These are phyloP conservation scores for Xanthoconium purpureum DNA, from an alignment of 768 basidiomycete genomes.

Conservation along the genomic window DNA sequence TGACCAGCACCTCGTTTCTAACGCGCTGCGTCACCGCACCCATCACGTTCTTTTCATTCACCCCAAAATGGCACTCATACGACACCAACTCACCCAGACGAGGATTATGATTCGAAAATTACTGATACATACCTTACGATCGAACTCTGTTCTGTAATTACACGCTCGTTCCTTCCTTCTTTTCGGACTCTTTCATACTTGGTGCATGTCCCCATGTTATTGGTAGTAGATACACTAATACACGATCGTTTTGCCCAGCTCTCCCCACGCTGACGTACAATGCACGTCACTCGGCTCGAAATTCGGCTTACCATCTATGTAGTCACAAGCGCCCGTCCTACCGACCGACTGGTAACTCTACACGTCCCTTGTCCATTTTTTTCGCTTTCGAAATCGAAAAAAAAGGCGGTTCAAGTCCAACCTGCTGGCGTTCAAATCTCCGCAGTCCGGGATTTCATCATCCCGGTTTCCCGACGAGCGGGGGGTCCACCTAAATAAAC, in stretches of 20 bases:
- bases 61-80: slow-evolving; percentile 26
- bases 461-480: not conserved
- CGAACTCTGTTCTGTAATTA: slow-evolving; percentile 25
- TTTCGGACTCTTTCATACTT: slow-evolving; percentile 1
- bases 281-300: not conserved
- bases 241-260: not conserved
- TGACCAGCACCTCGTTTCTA: slow-evolving; percentile 15
- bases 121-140: slow-evolving; percentile 11
- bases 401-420: not conserved
- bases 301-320: not conserved
- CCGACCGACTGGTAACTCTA: not conserved
- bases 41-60: slow-evolving; percentile 23
- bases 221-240: slow-evolving; percentile 20
- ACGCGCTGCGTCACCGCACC: slow-evolving; percentile 3
- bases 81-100: slow-evolving; percentile 23
- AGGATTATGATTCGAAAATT: slow-evolving; percentile 28
- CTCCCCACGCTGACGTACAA: not conserved
- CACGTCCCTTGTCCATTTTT: not conserved
- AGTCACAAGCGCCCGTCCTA: not conserved
- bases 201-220: slow-evolving; percentile 9
- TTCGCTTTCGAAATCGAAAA: too few relatives aligned
- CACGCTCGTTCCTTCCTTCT: slow-evolving; percentile 2
- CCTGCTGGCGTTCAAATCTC: not conserved
- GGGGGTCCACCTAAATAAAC: not conserved
- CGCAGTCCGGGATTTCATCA: not conserved